Evolutionary conservation across 164 flowering plant genomes (phyloP), one percentile per base, ranked within the genome.

Genomic region (Liriodendron chinense): DNA sequence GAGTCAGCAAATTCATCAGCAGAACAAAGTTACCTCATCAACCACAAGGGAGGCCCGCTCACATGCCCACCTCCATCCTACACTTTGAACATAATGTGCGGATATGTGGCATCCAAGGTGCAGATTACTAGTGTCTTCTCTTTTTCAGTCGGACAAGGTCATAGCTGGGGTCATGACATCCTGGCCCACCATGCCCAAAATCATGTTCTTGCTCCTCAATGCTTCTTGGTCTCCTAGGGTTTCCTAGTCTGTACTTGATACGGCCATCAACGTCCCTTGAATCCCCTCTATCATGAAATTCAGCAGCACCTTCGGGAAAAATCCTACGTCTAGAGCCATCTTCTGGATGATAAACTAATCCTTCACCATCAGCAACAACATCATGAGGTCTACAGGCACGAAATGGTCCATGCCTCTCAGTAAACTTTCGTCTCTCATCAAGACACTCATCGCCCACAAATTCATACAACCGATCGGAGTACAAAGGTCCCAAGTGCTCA

Each of bases 241-340:
- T 81, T 43, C 79, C 83, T 22, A 84, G 79, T 20, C 84, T 81
- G 72, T 71, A 78, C 77, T 85, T 87, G 10, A 81, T 72, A 65
- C 85, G 83, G 49, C 89, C 78, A n/a, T 89, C 91, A 79, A 88
- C 88, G 2, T 87, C 89, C 76, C 90, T 85, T 25, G 82, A 65
- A 53, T 76, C 80, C 12, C 82, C 82, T 79, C 89, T 77, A 47
- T 83, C 88, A 74, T 78, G 82, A 50, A 81, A 83, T 47, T 80
- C 87, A 13, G 82, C 10, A 66, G 83, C 82, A 69, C 69, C 76
- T 53, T 87, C 92, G 10, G 85, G 82, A 77, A 81, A 78, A 75
- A 83, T 84, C 66, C 91, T 85, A 71, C 68, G 82, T 80, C 89
- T 82, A 74, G 88, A 79, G 34, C 81, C 87, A 72, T 79, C 85